Percentiles rank a stretch among this genome's conserved stretches.
phyloP scores from a whole-genome alignment of 768 basidiomycete genomes.

The Kwoniella sp. region DNA sequence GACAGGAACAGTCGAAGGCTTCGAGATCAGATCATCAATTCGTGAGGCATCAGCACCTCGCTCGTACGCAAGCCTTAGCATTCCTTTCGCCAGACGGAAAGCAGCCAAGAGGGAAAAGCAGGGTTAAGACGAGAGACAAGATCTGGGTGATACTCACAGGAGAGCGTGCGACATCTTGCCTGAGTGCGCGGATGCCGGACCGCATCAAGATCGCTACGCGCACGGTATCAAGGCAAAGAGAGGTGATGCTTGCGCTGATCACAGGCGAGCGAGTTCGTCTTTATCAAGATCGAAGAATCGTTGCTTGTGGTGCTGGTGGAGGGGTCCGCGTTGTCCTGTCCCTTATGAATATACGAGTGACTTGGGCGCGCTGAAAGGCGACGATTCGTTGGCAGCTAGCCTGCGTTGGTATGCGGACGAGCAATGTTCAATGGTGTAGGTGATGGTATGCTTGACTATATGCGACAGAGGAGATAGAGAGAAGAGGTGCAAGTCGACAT shows the following conservation, averaged over 20 bases:
- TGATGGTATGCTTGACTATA: background rate
- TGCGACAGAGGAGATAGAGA: background rate
- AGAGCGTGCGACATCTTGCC: slow-evolving; percentile 55
- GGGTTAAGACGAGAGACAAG: background rate
- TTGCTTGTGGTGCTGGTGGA: background rate
- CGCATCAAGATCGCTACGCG: slow-evolving; percentile 15
- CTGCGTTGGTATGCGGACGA: background rate
- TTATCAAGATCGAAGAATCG: no score
- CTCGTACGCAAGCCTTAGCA: no score
- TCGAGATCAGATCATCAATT: background rate
- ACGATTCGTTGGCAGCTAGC: no score
- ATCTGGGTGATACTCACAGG: slow-evolving; percentile 37
- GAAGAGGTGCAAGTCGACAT: background rate
- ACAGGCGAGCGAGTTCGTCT: no score
- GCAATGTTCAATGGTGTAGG: background rate
- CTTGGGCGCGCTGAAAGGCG: no score
- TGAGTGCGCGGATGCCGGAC: background rate
- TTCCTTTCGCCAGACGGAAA: no score
- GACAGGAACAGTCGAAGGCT: slow-evolving; percentile 90
- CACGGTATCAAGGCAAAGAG: background rate
- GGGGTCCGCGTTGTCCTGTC: background rate
- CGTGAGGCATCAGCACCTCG: no score
- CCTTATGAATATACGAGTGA: no score
- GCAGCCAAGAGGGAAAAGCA: background rate
- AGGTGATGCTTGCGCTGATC: background rate